Evolutionary conservation across 2,329 filamentous ascomycete species (phyloP), one percentile per base, ranked within the genome.

Genomic region (Diaporthe vexans): DNA sequence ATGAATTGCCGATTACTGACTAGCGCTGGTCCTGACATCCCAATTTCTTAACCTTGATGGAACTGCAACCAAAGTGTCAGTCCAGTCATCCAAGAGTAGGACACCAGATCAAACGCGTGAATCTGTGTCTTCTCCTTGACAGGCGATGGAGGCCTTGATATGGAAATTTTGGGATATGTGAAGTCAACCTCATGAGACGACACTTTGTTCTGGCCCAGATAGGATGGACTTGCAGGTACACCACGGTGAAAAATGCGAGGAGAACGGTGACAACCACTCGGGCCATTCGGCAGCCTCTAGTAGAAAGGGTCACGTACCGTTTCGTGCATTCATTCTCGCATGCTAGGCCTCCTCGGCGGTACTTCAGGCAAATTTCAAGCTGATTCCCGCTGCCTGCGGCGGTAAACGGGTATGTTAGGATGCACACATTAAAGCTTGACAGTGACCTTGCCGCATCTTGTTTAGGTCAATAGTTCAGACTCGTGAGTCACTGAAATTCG

Each of bases 251-350:
- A 17, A 2, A 7, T 1, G 7, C 17, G 33, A 40, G 9, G 3
- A 37, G 21, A 40, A 24, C 11, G 17, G 21, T 21, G 1, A 2
- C 11, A 24, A 0, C 0, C 7, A 24, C 17, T 11, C 11, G 57
- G 7, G 15, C 1, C 1, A 7, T 2, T 6, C 2, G 6, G 6
- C 4, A 0, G 0, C 17, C 26, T 9, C 2, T 15, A 8, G 1
- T 1, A 19, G 3, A 26, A 33, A 33, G 54, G 13, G 54, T 4
- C 33, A 29, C 29, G 29, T 35, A 19, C 3, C 7, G 29, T 8
- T 2, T 21, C 1, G 9, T 11, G 11, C 0, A 5, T 7, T 57
- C 8, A 11, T n/a, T 11, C n/a, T 4, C 1, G 4, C 17, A 10
- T 11, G 8, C 46, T 6, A 51, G 9, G 46, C 8, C 19, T 10